phyloP scores from a whole-genome alignment of 495 filamentous ascomycete species.

The Neurospora intermedia region DNA sequence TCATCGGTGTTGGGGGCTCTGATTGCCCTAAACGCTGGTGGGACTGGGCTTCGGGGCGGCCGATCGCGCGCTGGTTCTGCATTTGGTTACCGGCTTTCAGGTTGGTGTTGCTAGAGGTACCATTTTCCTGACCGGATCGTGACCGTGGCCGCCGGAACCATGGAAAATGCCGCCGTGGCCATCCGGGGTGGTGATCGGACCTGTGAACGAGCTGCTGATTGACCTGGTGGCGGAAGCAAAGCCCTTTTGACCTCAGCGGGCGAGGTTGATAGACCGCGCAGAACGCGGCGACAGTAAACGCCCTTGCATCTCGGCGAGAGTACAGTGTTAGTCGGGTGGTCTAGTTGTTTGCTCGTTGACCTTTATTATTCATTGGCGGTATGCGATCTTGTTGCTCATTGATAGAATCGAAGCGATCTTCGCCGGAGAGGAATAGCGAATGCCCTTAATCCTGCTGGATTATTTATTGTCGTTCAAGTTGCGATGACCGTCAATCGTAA shows the following conservation, averaged over 20 bases:
- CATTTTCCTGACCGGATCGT: not conserved
- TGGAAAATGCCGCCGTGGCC: not conserved
- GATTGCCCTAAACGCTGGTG: not conserved
- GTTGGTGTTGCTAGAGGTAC: not conserved
- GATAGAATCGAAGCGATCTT: not conserved
- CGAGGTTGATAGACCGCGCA: not conserved
- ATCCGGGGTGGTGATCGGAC: not conserved
- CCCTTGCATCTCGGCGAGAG: not conserved
- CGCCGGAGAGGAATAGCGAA: not conserved
- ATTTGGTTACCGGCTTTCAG: not conserved
- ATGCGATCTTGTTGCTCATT: not conserved
- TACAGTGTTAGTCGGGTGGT: not conserved
- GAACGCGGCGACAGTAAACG: not conserved
- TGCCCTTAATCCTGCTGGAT: not conserved
- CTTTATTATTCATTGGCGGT: not conserved
- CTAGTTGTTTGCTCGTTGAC: not conserved
- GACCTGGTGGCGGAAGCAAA: not conserved
- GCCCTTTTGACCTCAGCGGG: conserved; percentile 5
- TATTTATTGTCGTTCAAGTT: not conserved
- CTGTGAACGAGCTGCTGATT: not conserved
- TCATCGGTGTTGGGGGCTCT: not conserved
- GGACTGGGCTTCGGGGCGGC: not conserved
- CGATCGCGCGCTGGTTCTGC: not conserved
- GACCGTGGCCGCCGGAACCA: not conserved
- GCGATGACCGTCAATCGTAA: not conserved